A percentile compares a stretch with the other conserved stretches of the same genome.
Conservation (phyloP, 2,329 filamentous ascomycete species). For the Canariomyces notabilis region DNA sequence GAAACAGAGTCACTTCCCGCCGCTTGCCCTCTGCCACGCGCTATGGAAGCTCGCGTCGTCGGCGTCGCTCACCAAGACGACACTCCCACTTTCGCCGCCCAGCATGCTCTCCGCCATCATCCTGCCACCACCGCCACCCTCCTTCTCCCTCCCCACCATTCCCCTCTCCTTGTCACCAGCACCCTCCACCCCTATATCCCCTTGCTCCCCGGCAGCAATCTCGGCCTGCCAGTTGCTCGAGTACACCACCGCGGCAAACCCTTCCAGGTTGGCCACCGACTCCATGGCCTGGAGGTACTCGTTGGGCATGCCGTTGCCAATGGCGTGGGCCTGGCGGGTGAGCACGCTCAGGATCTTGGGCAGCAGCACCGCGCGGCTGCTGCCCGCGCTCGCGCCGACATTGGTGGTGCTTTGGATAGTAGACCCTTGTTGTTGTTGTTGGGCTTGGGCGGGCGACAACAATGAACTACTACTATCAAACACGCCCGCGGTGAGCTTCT, state of each 20-base stretch:
- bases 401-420: too few relatives aligned
- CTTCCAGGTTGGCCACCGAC: constrained; percentile 68
- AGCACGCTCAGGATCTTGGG: constrained; percentile 87
- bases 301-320: constrained; percentile 72
- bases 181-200: constrained; percentile 41
- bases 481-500: constrained; percentile 71
- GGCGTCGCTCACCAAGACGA: neutral
- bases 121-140: neutral
- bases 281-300: constrained; percentile 73
- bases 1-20: neutral
- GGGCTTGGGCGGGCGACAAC: too few relatives aligned
- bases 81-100: neutral
- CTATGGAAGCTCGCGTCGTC: neutral
- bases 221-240: constrained; percentile 75
- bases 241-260: constrained; percentile 82
- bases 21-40: neutral
- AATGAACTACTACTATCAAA: constrained; percentile 65
- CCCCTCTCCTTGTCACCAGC: constrained; percentile 19
- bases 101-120: neutral
- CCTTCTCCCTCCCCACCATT: neutral
- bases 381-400: too few relatives aligned
- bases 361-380: constrained; percentile 55
- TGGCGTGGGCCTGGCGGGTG: constrained; percentile 82
- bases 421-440: too few relatives aligned
- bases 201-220: too few relatives aligned